Base-by-base conservation (phyloP, 306 rosid species). In the Hylodesmum podocarpum region DNA sequence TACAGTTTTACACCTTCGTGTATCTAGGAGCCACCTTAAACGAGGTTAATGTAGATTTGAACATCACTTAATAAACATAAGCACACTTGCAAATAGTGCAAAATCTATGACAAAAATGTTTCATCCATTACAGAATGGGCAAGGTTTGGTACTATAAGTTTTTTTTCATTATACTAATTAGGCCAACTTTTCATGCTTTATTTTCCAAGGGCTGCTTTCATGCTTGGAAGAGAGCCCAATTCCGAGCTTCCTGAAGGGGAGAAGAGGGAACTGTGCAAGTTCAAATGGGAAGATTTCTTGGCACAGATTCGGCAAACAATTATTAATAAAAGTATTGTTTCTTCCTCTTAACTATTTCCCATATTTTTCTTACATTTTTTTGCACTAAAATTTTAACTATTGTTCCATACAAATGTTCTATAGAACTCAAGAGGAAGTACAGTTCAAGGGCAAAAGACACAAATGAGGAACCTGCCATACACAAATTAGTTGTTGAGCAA, bases 191-290 rank as follows among this genome's bases (percentile, higher is more conserved):
- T 18, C 12, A 18, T 44, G 39, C n/a, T 59, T 22, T 43, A 29
- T 68, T 57, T 81, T 83, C 63, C 3, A 82, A 93, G 98, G 86
- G 98, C 98, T 44, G 97, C 98, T 65, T 93, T 85, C 82, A 90
- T 93, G 91, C 89, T 96, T 46, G 96, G 92, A 47, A 87, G 98
- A 80, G 98, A 93, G 55, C 96, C 98, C 0, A 93, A 93, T 77
- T 91, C 87, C 4, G 98, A 93, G 86, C 92, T 93, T 49, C 57
- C 89, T 0, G 89, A 88, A 66, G 88, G 80, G 59, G 97, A 89
- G 75, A 89, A 89, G 86, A 68, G 64, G 44, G 97, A 93, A 65
- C 87, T 93, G 43, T 72, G 81, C 21, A 76, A 83, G 81, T 83
- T 85, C 81, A 80, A 87, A 75, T 93, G 98, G 98, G 96, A 89